Percentiles rank a stretch among this genome's conserved stretches.
Evolutionary conservation across 2,329 filamentous ascomycete genomes (phyloP).

Genomic region (Sporothrix curviconia): DNA sequence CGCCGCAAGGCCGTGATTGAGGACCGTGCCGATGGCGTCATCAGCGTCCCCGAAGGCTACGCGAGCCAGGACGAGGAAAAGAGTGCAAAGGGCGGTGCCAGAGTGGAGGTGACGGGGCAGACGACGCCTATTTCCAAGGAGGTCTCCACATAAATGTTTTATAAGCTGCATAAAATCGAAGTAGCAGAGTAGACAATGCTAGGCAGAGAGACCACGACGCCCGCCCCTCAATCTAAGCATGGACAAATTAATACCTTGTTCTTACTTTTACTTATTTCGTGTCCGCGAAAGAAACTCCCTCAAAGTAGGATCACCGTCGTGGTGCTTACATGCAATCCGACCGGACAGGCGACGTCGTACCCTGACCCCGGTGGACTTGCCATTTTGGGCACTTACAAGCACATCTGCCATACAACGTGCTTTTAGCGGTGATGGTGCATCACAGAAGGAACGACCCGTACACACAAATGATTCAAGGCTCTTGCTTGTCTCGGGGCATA

Average conservation of each 20-base stretch:
- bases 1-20: background rate
- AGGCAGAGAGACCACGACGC: no score
- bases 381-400: conserved; percentile 1
- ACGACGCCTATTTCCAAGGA: background rate
- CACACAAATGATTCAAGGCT: background rate
- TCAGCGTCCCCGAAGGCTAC: background rate
- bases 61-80: background rate
- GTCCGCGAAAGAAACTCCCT: no score
- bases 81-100: background rate
- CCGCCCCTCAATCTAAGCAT: no score
- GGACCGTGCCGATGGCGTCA: background rate
- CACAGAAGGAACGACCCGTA: background rate
- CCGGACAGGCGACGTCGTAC: no score
- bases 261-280: no score
- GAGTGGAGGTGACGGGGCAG: background rate
- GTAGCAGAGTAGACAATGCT: no score
- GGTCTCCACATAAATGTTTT: no score
- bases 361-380: background rate
- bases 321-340: no score
- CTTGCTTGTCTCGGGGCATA: background rate
- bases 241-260: no score
- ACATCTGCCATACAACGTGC: background rate
- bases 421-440: background rate
- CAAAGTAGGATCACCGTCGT: no score
- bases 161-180: no score